Evolutionary conservation across 257 asterid genomes (phyloP), one percentile per base, ranked within the genome.

Genomic region (Voacanga thouarsii): DNA sequence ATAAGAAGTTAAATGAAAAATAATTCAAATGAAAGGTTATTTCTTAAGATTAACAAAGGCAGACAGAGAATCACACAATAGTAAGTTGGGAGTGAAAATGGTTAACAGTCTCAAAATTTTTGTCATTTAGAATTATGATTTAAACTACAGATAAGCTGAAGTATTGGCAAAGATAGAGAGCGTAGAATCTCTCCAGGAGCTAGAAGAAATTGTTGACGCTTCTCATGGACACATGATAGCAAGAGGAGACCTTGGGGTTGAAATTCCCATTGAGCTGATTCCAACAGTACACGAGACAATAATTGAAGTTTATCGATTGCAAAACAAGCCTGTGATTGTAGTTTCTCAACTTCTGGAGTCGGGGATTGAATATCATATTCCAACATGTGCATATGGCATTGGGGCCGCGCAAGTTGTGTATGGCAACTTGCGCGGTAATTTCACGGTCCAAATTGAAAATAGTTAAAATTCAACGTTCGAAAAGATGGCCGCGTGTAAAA

Each of bases 161-260:
- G 96, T 91, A 12, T 78, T 93, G 89, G 96, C 98, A 2, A 93
- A 93, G 89, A 90, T 93, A 78, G 98, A 91, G 87, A 82, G 90
- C 78, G 67, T 91, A 72, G 93, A 90, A 86, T 84, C 97, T 69
- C 89, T 93, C 14, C 86, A 84, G 61, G 87, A 86, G 14, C 82
- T 91, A 88, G 88, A 90, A 69, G 96, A 89, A 75, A 91, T 93
- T 16, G 91, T 91, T 12, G 83, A 81, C 74, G 92, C 94, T 79
- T 91, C 96, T 4, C 92, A 93, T 81, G 97, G 98, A 45, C 86
- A 90, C 83, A 91, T 93, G 98, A 91, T 90, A 61, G 98, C 98
- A n/a, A 87, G 98, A 84, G 97, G 98, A 68, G 98, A 93, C 84
- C 96, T 93, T 69, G 98, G 98, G 75, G 98, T 91, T 55, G 97